Percentiles rank a stretch among this genome's conserved stretches.
Conservation (phyloP, 176 grass and related monocot genomes). For the Triticum dicoccoides region DNA sequence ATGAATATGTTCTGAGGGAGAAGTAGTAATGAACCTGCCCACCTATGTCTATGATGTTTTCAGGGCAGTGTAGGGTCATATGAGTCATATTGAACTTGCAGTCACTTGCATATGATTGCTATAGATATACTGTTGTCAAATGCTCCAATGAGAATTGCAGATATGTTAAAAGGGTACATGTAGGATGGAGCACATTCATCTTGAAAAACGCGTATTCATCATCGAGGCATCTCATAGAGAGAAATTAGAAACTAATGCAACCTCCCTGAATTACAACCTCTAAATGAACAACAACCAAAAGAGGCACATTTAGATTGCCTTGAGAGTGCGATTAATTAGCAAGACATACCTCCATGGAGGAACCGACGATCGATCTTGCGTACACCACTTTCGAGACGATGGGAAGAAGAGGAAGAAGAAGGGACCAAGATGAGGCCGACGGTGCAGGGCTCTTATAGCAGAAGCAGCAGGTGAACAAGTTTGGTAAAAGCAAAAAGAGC, state of each 20-base stretch:
- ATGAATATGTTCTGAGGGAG: background rate
- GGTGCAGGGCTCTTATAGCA: conserved; percentile 39
- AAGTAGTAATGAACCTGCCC: background rate
- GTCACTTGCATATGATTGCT: background rate
- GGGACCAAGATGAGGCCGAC: conserved; percentile 23
- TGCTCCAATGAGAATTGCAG: background rate
- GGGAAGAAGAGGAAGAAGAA: background rate
- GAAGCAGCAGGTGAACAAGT: conserved; percentile 17
- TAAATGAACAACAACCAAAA: background rate
- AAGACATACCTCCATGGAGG: conserved; percentile 41
- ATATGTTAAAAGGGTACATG: background rate
- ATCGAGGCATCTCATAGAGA: background rate
- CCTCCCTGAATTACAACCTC: background rate
- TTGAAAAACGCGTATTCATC: background rate
- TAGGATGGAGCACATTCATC: background rate
- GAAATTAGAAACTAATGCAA: background rate
- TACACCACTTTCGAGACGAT: background rate
- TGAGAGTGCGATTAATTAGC: background rate
- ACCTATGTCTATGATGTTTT: background rate
- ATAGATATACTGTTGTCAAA: background rate
- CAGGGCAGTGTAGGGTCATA: background rate
- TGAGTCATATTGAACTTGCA: background rate
- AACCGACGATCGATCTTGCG: background rate
- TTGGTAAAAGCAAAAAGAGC: conserved; percentile 39
- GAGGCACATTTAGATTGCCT: background rate